These are phyloP conservation scores for Cyphellophora europaea DNA, from an alignment of 2,329 filamentous ascomycete species.

Conservation along the genomic window DNA sequence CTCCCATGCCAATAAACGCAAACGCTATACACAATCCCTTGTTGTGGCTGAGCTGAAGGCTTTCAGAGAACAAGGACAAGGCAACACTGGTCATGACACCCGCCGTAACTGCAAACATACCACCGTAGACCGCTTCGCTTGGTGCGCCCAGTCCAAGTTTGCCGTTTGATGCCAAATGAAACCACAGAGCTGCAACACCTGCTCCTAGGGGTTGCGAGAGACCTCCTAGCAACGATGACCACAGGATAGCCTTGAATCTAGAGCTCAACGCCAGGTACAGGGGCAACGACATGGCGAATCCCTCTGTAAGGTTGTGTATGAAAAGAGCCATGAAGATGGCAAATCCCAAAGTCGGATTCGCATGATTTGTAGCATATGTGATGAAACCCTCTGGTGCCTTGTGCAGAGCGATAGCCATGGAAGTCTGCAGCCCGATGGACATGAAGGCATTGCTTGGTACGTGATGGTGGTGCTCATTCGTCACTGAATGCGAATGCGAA, in stretches of 20 bases:
- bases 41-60: conserved; percentile 71
- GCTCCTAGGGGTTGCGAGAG: conserved; percentile 82
- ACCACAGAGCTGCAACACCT: conserved; percentile 75
- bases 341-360: conserved; percentile 78
- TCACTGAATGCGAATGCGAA: conserved; percentile 8
- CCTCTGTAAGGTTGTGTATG: conserved; percentile 97
- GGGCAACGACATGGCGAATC: conserved; percentile 86
- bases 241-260: conserved; percentile 71
- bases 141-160: conserved; percentile 32
- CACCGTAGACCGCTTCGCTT: conserved; percentile 44
- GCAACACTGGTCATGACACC: conserved; percentile 95
- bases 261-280: conserved; percentile 84
- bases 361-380: conserved; percentile 95
- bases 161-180: conserved; percentile 52
- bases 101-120: conserved; percentile 77
- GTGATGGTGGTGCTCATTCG: conserved; percentile 74
- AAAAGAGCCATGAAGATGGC: conserved; percentile 92
- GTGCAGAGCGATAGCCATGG: conserved; percentile 87
- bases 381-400: conserved; percentile 85
- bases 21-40: conserved; percentile 68
- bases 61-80: conserved; percentile 80
- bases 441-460: conserved; percentile 90
- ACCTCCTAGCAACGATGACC: conserved; percentile 75
- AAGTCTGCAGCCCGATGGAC: conserved; percentile 90
- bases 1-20: conserved; percentile 73